Base-by-base conservation (phyloP, 148 eudicot species). In the Talinum fruticosum region DNA sequence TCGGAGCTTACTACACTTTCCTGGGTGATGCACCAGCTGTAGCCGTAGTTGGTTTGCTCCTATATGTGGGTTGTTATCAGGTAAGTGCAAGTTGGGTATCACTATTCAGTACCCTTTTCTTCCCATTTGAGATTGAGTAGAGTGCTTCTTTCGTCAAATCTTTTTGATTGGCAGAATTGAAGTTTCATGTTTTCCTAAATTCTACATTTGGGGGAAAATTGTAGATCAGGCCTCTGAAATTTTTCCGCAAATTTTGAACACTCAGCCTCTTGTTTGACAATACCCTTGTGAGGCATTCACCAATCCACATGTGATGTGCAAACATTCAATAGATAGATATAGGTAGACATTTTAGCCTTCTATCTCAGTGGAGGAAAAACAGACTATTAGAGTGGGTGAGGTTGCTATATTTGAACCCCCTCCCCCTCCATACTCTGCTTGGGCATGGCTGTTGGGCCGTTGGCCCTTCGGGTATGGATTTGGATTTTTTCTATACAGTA, bases 41-140 rank as follows among this genome's bases (percentile, higher is more conserved):
- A 81, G 99, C 99, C 65, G 97, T 96, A 71, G 85, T 79, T 81
- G 97, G 90, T 44, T 81, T 96, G 84, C 90, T 96, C 57, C 76
- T 93, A 38, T 96, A 93, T 78, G 97, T 96, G 69, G 97, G 97
- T 32, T 93, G 99, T 85, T 96, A 93, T 83, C 99, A 96, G 99
- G 99, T 94, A 83, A 26, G 32, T 35, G 21, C 45, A 81, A 24
- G 19, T 74, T 71, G 65, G 70, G 1, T 49, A n/a, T 68, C 47
- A 76, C 38, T 47, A 49, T 18, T 72, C 36, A 14, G 61, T 47
- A 32, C 41, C 36, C 66, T 44, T 41, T 71, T 30, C 21, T 36
- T 51, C n/a, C 29, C 23, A 28, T 54, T 68, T 73, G 38, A 69
- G 21, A 59, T 59, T 32, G 44, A 36, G 62, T 26, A 70, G 1